Conservation (phyloP, 2,329 filamentous ascomycete species). For the Monilinia aucupariae region DNA sequence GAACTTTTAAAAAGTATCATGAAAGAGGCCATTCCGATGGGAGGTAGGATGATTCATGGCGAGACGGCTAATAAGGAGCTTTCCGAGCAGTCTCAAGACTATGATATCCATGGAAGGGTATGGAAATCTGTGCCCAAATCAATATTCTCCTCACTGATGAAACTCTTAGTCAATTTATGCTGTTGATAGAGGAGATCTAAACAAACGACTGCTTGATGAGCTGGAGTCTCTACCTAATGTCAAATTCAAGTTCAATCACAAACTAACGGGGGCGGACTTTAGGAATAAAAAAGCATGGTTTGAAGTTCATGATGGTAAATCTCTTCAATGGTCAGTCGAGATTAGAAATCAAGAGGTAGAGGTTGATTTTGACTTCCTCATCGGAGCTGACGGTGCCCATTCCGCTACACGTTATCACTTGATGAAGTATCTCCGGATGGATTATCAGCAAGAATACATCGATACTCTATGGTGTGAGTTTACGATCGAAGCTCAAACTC, state of each 20-base stretch:
- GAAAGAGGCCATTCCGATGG: constrained; percentile 80
- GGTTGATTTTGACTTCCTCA: constrained; percentile 82
- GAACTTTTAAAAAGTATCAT: constrained; percentile 70
- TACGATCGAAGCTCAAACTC: constrained; percentile 48
- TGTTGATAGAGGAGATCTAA: constrained; percentile 77
- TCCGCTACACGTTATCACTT: constrained; percentile 85
- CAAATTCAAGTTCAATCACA: constrained; percentile 87
- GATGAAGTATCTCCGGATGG: constrained; percentile 90
- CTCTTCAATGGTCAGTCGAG: constrained; percentile 21
- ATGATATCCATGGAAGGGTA: constrained; percentile 84
- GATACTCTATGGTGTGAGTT: constrained; percentile 98
- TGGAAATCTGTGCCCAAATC: not conserved
- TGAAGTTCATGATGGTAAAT: constrained; percentile 49
- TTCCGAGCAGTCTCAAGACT: constrained; percentile 76
- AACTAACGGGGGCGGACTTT: constrained; percentile 87
- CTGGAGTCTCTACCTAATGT: constrained; percentile 84
- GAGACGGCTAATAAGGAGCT: constrained; percentile 57
- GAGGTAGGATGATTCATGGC: constrained; percentile 93
- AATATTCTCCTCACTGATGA: constrained; percentile 1
- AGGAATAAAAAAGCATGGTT: constrained; percentile 78
- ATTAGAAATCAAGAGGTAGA: constrained; percentile 59
- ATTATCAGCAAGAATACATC: constrained; percentile 91
- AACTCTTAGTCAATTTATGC: constrained; percentile 69
- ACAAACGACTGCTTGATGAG: constrained; percentile 76
- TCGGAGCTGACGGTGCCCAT: constrained; percentile 92